These are phyloP conservation scores for Ceratonia siliqua DNA, from an alignment of 306 rosid species.

Conservation along the genomic window DNA sequence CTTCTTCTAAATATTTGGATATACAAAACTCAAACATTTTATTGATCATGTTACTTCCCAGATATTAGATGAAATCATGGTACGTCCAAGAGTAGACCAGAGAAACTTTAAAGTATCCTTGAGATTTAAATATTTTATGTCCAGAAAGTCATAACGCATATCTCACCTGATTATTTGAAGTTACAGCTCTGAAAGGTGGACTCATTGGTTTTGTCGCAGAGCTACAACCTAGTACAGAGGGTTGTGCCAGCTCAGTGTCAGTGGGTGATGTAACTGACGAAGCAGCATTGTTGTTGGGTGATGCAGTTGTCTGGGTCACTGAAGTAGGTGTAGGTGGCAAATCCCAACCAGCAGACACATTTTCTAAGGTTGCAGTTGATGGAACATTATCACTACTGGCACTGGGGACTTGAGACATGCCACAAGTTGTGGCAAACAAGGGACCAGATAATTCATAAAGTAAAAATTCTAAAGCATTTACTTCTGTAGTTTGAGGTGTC, in stretches of 20 bases:
- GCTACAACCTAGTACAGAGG: slow-evolving; percentile 33
- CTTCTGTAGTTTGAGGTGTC: slow-evolving; percentile 35
- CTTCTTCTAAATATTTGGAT: background rate
- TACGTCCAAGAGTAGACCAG: background rate
- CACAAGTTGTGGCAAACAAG: slow-evolving; percentile 30
- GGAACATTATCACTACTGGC: slow-evolving; percentile 26
- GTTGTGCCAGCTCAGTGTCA: slow-evolving; percentile 30
- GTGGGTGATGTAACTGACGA: slow-evolving; percentile 34
- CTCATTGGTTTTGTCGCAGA: slow-evolving; percentile 32
- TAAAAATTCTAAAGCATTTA: slow-evolving; percentile 61
- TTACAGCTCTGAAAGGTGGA: slow-evolving; percentile 24
- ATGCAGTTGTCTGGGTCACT: slow-evolving; percentile 30
- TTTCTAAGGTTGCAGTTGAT: slow-evolving; percentile 36
- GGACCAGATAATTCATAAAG: slow-evolving; percentile 63
- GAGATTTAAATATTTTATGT: background rate
- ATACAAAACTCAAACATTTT: background rate
- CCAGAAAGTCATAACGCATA: background rate
- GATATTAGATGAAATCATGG: background rate
- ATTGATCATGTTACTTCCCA: background rate
- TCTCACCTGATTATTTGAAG: slow-evolving; percentile 56
- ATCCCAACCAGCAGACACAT: slow-evolving; percentile 30
- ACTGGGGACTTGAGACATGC: slow-evolving; percentile 29
- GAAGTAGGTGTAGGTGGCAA: slow-evolving; percentile 35
- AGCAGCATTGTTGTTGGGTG: slow-evolving; percentile 24
- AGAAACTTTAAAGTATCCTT: background rate